Evolutionary conservation across 495 filamentous ascomycete genomes (phyloP), one percentile per base, ranked within the genome.

Genomic region (Lophium mytilinum): DNA sequence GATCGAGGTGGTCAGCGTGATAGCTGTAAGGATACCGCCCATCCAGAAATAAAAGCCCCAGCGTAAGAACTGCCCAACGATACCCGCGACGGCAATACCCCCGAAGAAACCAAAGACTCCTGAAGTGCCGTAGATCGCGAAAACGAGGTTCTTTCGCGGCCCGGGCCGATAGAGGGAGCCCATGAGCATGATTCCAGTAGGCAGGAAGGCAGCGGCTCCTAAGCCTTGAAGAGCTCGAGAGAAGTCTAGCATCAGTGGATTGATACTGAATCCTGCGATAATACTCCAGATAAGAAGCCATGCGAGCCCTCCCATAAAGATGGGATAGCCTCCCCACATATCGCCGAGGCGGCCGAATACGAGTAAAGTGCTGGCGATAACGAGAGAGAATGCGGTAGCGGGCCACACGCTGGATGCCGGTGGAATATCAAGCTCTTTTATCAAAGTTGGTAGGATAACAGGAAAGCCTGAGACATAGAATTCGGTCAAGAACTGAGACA

Each of bases 1-100:
- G 53, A 81, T 77, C 0, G 88, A 80, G 0, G 72, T 74, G 0
- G 80, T 52, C 0, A 75, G 58, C 4, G 78, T 81, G n/a, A 83
- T 73, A 1, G 70, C 72, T 4, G 75, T 69, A 1, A 84, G 66
- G 9, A 80, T 73, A 0, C 82, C 71, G 0, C 88, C 89, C 55
- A 94, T 77, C 69, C 78, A 95, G 66, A 94, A 92, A 66, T 88
- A 95, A 81, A 84, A 90, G 18, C 82, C 68, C 85, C 87, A 94
- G 1, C 65, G 72, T 0, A 83, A 67, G 46, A 78, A 85, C 56
- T 89, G 75, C 3, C 78, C 83, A 3, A 80, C 76, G 1, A 89
- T 24, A 0, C 89, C 90, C 4, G 88, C 87, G 50, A 90, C 80
- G 67, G 93, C 87, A 45, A 94, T 88, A 1, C 90, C 90, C 9